Conservation (phyloP, 768 basidiomycete genomes). For the Phanerodontia chrysosporium region DNA sequence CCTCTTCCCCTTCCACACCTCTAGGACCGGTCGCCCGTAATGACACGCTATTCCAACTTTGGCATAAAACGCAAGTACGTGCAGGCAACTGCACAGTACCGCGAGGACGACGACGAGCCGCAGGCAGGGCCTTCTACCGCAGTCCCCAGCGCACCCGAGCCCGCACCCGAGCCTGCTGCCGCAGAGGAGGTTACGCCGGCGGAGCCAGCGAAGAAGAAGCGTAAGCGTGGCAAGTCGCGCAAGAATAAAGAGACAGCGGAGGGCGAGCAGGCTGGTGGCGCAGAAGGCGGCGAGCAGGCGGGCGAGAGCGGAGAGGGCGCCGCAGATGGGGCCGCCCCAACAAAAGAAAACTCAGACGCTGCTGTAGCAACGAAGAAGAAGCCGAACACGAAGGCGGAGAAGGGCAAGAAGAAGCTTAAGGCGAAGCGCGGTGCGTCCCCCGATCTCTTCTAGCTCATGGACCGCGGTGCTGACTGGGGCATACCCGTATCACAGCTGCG, state of each 20-base stretch:
- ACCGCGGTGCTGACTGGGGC: too few relatives aligned
- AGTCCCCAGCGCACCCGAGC: background rate
- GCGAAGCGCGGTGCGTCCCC: constrained; percentile 16
- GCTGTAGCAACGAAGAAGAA: too few relatives aligned
- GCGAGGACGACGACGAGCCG: constrained; percentile 12
- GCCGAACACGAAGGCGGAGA: constrained; percentile 22
- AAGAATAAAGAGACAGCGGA: constrained; percentile 24
- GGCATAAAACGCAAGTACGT: constrained; percentile 71
- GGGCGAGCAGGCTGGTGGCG: constrained; percentile 10
- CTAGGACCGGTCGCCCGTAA: constrained; percentile 20
- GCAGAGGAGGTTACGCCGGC: background rate
- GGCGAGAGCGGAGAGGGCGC: constrained; percentile 14
- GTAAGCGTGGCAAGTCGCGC: constrained; percentile 49
- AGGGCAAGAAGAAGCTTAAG: constrained; percentile 26
- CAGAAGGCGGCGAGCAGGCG: constrained; percentile 12
- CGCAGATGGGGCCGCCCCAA: constrained; percentile 18
- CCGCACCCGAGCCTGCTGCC: background rate
- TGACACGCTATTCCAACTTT: constrained; percentile 75
- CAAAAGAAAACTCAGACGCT: too few relatives aligned
- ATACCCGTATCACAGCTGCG: constrained; percentile 13
- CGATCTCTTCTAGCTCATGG: too few relatives aligned
- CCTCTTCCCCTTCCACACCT: background rate
- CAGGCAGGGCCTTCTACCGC: background rate
- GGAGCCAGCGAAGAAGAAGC: constrained; percentile 49
- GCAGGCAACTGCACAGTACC: constrained; percentile 50